Percentiles rank a stretch among this genome's conserved stretches.
Conservation (phyloP, 495 filamentous ascomycete species). For the Echria macrotheca region DNA sequence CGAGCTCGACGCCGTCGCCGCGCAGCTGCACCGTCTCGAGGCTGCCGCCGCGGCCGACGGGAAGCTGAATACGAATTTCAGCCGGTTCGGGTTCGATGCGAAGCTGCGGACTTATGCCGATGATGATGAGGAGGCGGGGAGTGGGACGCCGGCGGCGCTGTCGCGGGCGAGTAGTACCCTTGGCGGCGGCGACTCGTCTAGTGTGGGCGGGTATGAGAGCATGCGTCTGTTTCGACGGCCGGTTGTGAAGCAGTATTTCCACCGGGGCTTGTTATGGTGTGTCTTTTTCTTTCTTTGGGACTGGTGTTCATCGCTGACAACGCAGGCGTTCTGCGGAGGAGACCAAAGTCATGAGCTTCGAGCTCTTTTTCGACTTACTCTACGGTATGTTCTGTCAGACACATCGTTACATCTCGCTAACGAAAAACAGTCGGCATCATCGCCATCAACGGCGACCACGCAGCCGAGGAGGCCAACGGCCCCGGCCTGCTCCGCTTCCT, state of each 20-base stretch:
- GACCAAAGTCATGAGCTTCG: slow-evolving; percentile 51
- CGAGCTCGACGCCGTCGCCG: slow-evolving; percentile 43
- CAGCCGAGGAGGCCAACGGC: slow-evolving; percentile 42
- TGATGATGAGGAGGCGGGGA: slow-evolving; percentile 8
- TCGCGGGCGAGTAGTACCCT: neutral
- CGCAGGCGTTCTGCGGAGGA: slow-evolving; percentile 37
- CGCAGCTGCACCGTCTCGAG: slow-evolving; percentile 47
- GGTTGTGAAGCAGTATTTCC: slow-evolving; percentile 55
- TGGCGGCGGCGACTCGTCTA: slow-evolving; percentile 24
- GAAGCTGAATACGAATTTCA: slow-evolving; percentile 49
- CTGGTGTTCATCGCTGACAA: neutral
- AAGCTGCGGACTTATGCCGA: slow-evolving; percentile 42
- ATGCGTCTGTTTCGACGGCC: slow-evolving; percentile 53
- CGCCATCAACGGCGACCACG: slow-evolving; percentile 53
- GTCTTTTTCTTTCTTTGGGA: neutral
- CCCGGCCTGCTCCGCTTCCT: slow-evolving; percentile 35
- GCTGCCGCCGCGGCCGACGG: slow-evolving; percentile 38
- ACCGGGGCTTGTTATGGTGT: slow-evolving; percentile 53
- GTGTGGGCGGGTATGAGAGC: slow-evolving; percentile 34
- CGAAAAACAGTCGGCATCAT: slow-evolving; percentile 62
- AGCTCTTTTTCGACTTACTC: slow-evolving; percentile 50
- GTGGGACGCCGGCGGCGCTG: neutral
- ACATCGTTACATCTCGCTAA: no score
- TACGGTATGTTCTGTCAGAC: slow-evolving; percentile 21
- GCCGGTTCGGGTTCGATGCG: slow-evolving; percentile 54